phyloP scores from a whole-genome alignment of 371 early-diverging fungal genomes.

The Rhizopus sp. region DNA sequence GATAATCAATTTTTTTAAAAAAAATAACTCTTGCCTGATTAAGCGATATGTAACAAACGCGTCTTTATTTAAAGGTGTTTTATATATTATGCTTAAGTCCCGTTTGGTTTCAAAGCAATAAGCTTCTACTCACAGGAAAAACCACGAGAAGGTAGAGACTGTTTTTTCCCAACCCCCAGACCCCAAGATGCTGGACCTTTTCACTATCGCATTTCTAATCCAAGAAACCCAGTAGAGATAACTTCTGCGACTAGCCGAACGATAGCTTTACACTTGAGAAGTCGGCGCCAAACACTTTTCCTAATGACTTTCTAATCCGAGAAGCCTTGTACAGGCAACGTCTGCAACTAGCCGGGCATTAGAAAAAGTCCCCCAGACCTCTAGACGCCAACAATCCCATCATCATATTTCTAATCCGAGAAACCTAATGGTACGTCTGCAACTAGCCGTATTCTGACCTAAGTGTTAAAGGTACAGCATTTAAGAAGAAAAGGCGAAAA shows the following conservation, averaged over 20 bases:
- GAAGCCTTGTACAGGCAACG: neutral
- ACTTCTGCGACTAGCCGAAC: conserved; percentile 5
- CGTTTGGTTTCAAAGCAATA: conserved; percentile 8
- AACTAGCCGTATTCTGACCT: conserved; percentile 3
- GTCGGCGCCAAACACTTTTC: neutral
- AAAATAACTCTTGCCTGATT: too few species aligned
- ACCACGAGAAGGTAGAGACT: conserved; percentile 20
- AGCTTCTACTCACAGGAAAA: conserved; percentile 13
- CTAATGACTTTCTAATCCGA: conserved; percentile 2
- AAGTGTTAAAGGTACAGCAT: neutral
- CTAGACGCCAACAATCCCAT: conserved; percentile 1
- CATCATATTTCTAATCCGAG: too few species aligned
- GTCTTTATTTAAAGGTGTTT: too few species aligned
- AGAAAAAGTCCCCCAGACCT: conserved; percentile 5
- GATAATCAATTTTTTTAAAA: too few species aligned
- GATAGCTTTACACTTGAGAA: neutral
- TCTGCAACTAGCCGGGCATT: conserved; percentile 1
- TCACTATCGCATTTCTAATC: conserved; percentile 8
- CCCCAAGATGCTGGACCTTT: too few species aligned
- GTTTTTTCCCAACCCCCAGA: conserved; percentile 16
- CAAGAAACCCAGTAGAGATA: conserved; percentile 8
- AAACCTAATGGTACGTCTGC: conserved; percentile 4
- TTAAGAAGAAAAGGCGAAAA: too few species aligned
- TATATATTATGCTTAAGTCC: conserved; percentile 5
- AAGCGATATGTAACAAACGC: too few species aligned